Percentiles rank a stretch among this genome's conserved stretches.
phyloP scores from a whole-genome alignment of 1,139 yeast species.

The Kodamaea ohmeri region DNA sequence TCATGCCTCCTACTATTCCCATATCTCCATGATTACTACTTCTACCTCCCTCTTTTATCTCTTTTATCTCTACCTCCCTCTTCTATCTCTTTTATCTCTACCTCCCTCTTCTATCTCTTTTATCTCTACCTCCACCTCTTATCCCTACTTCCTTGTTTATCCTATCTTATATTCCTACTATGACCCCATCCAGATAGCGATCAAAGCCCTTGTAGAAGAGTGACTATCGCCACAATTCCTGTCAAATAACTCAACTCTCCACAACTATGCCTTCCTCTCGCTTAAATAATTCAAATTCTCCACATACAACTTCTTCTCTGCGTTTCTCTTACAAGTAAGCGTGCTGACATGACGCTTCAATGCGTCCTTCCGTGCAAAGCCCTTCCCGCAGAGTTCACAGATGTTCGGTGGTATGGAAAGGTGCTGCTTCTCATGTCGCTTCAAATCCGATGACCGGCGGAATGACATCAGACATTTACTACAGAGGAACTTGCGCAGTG shows the following conservation, averaged over 20 bases:
- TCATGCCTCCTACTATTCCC: too few species aligned
- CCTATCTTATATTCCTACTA: not conserved
- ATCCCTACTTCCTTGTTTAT: too few species aligned
- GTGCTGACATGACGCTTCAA: constrained; percentile 71
- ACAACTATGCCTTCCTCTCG: not conserved
- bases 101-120: not conserved
- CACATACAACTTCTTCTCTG: constrained; percentile 44
- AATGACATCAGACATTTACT: constrained; percentile 53
- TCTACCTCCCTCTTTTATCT: too few species aligned
- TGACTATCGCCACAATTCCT: too few species aligned
- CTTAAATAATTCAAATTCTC: constrained; percentile 35
- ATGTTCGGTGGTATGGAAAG: constrained; percentile 61
- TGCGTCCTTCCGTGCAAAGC: constrained; percentile 81
- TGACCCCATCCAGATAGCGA: not conserved
- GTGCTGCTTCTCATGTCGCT: constrained; percentile 64
- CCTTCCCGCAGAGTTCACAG: constrained; percentile 73
- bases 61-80: too few species aligned
- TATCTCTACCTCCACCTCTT: too few species aligned
- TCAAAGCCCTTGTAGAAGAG: too few species aligned
- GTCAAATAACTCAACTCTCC: too few species aligned
- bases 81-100: too few species aligned
- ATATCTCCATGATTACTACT: too few species aligned
- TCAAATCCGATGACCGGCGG: constrained; percentile 60
- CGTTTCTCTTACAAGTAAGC: constrained; percentile 67
- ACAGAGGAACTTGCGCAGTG: constrained; percentile 42